Percentiles rank a stretch among this genome's conserved stretches.
These are phyloP conservation scores for Podosphaera aphanis DNA, from an alignment of 2,329 filamentous ascomycete genomes.

Conservation along the genomic window DNA sequence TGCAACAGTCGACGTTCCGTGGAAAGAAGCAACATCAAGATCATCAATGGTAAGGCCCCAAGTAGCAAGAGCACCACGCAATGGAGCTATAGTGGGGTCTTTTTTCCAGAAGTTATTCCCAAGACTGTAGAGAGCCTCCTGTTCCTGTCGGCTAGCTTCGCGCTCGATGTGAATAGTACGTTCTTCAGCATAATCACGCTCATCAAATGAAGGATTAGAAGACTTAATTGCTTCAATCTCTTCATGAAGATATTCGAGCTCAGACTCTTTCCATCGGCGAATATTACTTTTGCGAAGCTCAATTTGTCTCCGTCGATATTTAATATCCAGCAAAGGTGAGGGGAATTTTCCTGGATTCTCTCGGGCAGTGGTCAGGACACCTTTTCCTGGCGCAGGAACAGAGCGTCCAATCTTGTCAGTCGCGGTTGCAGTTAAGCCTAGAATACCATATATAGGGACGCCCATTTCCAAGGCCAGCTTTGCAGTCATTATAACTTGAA, in stretches of 20 bases:
- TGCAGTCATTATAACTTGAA: constrained; percentile 96
- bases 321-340: constrained; percentile 87
- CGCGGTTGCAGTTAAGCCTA: constrained; percentile 82
- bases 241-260: constrained; percentile 77
- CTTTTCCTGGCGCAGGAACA: constrained; percentile 85
- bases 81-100: constrained; percentile 75
- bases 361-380: constrained; percentile 85
- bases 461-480: constrained; percentile 94
- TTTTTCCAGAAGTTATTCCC: constrained; percentile 99
- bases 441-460: constrained; percentile 85
- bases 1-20: constrained; percentile 92
- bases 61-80: constrained; percentile 84
- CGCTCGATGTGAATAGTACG: constrained; percentile 68
- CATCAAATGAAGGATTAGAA: constrained; percentile 51
- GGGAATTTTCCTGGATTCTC: constrained; percentile 82
- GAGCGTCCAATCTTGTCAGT: constrained; percentile 98
- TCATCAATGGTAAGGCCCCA: constrained; percentile 98
- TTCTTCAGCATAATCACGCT: constrained; percentile 66
- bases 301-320: constrained; percentile 87
- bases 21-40: constrained; percentile 86
- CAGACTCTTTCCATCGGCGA: constrained; percentile 87
- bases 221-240: constrained; percentile 81
- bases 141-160: constrained; percentile 73
- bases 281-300: constrained; percentile 85
- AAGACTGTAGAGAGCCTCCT: constrained; percentile 74